A percentile compares a stretch with the other conserved stretches of the same genome.
These are phyloP conservation scores for Silene noctiflora DNA, from an alignment of 179 eudicot genomes.

Conservation along the genomic window DNA sequence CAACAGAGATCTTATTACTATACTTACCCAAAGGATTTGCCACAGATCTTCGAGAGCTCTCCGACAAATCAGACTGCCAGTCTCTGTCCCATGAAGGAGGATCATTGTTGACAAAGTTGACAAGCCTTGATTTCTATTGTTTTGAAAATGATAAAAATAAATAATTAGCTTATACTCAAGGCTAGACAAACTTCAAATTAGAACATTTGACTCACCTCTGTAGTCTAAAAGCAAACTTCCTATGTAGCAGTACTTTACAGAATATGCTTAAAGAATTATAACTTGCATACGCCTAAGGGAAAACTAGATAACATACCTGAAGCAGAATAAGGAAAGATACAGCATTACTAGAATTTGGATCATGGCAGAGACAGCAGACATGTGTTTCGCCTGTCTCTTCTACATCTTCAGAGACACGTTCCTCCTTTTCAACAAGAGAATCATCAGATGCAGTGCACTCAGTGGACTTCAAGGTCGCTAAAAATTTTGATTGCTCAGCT, in stretches of 20 bases:
- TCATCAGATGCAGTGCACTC: conserved; percentile 47
- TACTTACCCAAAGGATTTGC: conserved; percentile 31
- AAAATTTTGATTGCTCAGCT: conserved; percentile 85
- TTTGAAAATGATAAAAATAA: conserved; percentile 13
- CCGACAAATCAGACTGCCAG: conserved; percentile 39
- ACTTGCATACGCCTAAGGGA: not conserved
- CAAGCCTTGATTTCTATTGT: conserved; percentile 85
- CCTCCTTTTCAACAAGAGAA: conserved; percentile 39
- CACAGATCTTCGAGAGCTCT: conserved; percentile 23
- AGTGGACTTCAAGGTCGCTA: conserved; percentile 53
- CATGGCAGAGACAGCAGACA: conserved; percentile 91
- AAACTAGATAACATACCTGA: conserved; percentile 49
- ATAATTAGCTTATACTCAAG: conserved; percentile 19
- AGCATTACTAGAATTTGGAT: conserved; percentile 61
- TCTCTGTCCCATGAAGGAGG: conserved; percentile 83
- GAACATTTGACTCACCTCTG: not conserved
- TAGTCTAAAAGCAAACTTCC: not conserved
- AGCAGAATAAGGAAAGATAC: conserved; percentile 81
- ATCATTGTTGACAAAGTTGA: conserved; percentile 65
- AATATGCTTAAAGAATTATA: not conserved
- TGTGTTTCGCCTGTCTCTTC: conserved; percentile 43
- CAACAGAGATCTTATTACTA: conserved; percentile 30
- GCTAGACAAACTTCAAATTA: conserved; percentile 10
- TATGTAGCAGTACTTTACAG: not conserved
- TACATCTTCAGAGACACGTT: conserved; percentile 37